Percentiles rank a stretch among this genome's conserved stretches.
Evolutionary conservation across 371 early-diverging fungal genomes (phyloP).

Genomic region (Mucor racemosus): DNA sequence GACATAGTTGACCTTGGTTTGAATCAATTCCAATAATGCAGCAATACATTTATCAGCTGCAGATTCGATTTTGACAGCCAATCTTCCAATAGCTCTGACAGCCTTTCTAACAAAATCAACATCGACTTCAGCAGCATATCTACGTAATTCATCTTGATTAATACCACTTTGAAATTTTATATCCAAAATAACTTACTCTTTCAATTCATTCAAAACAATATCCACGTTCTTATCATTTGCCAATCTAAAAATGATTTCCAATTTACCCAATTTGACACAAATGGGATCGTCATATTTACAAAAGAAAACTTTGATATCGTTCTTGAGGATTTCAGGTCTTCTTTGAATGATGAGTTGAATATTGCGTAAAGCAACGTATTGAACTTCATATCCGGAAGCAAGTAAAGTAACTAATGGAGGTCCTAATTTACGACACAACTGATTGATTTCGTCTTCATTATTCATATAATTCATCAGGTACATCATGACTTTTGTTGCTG

Average conservation of each 20-base stretch:
- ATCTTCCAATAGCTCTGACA: slow-evolving; percentile 90
- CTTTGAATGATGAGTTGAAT: slow-evolving; percentile 87
- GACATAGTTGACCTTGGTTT: slow-evolving; percentile 91
- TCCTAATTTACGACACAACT: slow-evolving; percentile 80
- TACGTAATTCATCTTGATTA: slow-evolving; percentile 18
- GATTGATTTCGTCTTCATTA: slow-evolving; percentile 70
- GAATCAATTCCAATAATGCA: slow-evolving; percentile 84
- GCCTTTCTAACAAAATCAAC: slow-evolving; percentile 95
- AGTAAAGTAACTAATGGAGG: slow-evolving; percentile 91
- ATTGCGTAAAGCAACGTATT: slow-evolving; percentile 93
- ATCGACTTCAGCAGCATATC: slow-evolving; percentile 93
- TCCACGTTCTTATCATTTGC: slow-evolving; percentile 81
- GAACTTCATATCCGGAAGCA: slow-evolving; percentile 89
- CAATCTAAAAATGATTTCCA: slow-evolving; percentile 87
- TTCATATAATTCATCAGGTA: slow-evolving; percentile 90
- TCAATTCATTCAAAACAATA: slow-evolving; percentile 86
- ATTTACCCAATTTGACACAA: slow-evolving; percentile 94
- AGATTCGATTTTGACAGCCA: slow-evolving; percentile 87
- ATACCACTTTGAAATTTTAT: not conserved
- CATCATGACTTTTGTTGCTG: slow-evolving; percentile 87
- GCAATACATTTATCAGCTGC: slow-evolving; percentile 86
- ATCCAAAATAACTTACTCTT: slow-evolving; percentile 70
- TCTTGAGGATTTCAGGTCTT: slow-evolving; percentile 79
- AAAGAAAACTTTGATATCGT: slow-evolving; percentile 92
- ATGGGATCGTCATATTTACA: slow-evolving; percentile 97